Percentiles rank a stretch among this genome's conserved stretches.
These are phyloP conservation scores for Mallotus japonicus DNA, from an alignment of 441 rosid species.

Conservation along the genomic window DNA sequence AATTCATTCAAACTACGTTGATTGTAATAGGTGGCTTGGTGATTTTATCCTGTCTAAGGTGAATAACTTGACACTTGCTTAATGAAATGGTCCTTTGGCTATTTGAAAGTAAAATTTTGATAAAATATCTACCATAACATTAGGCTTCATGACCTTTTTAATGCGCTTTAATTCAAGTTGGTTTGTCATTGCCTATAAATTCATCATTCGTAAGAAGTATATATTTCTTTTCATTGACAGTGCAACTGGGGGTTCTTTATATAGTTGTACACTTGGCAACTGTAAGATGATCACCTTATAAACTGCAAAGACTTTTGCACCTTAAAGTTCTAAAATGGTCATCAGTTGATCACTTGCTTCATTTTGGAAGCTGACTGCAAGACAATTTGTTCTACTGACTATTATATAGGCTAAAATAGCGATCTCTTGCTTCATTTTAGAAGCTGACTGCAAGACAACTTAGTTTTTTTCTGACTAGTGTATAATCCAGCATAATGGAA, in stretches of 20 bases:
- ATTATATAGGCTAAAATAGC: too few species aligned
- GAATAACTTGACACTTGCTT: slow-evolving; percentile 8
- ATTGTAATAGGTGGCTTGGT: slow-evolving; percentile 96
- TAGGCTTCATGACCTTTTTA: not conserved
- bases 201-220: not conserved
- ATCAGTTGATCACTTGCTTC: not conserved
- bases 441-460: slow-evolving; percentile 4
- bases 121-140: not conserved
- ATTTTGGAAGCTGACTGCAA: not conserved
- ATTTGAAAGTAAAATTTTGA: slow-evolving; percentile 4
- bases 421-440: not conserved
- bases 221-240: not conserved
- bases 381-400: not conserved
- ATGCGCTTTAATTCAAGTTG: not conserved
- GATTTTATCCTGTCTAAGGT: slow-evolving; percentile 95
- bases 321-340: not conserved
- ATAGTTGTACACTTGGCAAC: not conserved
- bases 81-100: slow-evolving; percentile 4
- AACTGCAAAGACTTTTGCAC: not conserved
- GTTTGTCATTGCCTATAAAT: not conserved
- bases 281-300: not conserved
- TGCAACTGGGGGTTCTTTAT: not conserved
- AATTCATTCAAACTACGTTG: slow-evolving; percentile 85
- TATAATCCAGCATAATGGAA: not conserved
- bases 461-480: not conserved